phyloP scores from a whole-genome alignment of 2,329 filamentous ascomycete species.

The Polytolypa hystricis region DNA sequence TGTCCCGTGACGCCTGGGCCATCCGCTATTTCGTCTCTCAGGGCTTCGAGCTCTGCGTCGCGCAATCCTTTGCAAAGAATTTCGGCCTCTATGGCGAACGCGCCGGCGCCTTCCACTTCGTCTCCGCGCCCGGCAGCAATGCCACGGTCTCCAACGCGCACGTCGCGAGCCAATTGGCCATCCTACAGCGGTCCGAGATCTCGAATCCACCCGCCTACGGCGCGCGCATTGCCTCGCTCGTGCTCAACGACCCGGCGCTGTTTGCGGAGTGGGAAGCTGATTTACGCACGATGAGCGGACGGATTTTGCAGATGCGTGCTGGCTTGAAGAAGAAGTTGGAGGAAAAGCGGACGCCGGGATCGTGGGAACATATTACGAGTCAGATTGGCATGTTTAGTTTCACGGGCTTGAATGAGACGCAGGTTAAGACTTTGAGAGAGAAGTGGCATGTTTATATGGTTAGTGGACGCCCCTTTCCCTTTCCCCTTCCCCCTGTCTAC shows the following conservation, averaged over 20 bases:
- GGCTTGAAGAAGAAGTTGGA: constrained; percentile 70
- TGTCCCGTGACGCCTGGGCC: constrained; percentile 77
- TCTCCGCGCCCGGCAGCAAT: constrained; percentile 60
- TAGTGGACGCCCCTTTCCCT: constrained; percentile 11
- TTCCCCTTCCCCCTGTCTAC: not conserved
- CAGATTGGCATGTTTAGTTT: constrained; percentile 99
- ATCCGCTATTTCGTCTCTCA: constrained; percentile 88
- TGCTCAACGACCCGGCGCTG: constrained; percentile 71
- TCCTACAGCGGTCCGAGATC: constrained; percentile 94
- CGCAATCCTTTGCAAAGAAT: constrained; percentile 53
- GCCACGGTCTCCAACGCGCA: constrained; percentile 50
- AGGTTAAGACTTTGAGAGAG: constrained; percentile 36
- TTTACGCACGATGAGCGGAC: constrained; percentile 83
- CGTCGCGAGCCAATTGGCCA: constrained; percentile 78
- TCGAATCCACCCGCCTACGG: constrained; percentile 94
- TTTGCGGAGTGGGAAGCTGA: constrained; percentile 91
- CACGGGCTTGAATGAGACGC: constrained; percentile 39
- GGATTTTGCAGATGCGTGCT: constrained; percentile 85
- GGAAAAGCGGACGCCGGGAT: constrained; percentile 71
- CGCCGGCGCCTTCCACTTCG: constrained; percentile 90
- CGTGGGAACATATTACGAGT: constrained; percentile 94
- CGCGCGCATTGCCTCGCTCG: constrained; percentile 70
- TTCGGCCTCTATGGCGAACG: constrained; percentile 90
- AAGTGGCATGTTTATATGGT: constrained; percentile 43
- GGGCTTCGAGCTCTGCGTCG: constrained; percentile 61